phyloP scores from a whole-genome alignment of 2,329 filamentous ascomycete genomes.

The Aspergillus amoenus region DNA sequence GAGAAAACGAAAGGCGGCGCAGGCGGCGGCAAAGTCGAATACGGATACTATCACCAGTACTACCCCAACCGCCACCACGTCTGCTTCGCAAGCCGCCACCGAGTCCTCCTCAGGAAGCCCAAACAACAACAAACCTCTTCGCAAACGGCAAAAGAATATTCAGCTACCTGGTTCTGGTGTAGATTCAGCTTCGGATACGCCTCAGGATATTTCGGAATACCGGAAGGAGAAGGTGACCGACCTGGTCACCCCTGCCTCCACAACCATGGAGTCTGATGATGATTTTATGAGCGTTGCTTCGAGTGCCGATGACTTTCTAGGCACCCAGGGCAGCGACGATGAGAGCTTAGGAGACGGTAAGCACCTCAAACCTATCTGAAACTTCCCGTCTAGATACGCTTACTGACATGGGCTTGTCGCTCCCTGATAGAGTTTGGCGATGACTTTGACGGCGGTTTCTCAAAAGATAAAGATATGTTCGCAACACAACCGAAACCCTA shows the following conservation, averaged over 20 bases:
- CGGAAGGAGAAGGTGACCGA: constrained; percentile 30
- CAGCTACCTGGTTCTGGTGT: constrained; percentile 11
- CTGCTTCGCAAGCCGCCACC: constrained; percentile 27
- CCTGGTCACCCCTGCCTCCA: constrained; percentile 43
- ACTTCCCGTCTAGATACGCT: neutral
- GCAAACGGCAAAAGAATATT: constrained; percentile 22
- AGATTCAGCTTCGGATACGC: constrained; percentile 11
- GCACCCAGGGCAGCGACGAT: constrained; percentile 69
- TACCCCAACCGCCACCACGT: constrained; percentile 30
- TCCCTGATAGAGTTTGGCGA: constrained; percentile 53
- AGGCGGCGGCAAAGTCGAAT: constrained; percentile 36
- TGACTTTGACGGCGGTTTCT: constrained; percentile 60
- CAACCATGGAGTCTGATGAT: constrained; percentile 90
- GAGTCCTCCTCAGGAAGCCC: constrained; percentile 14
- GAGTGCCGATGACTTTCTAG: constrained; percentile 71
- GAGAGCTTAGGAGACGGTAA: constrained; percentile 48
- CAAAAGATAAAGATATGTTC: constrained; percentile 68
- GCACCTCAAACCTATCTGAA: constrained; percentile 3
- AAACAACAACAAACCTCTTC: constrained; percentile 14
- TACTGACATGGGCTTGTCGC: constrained; percentile 5
- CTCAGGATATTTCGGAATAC: constrained; percentile 14
- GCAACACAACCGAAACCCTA: constrained; percentile 73
- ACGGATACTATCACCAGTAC: constrained; percentile 1
- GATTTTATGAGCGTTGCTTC: constrained; percentile 85
- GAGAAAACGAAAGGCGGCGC: constrained; percentile 55